Evolutionary conservation across 1,139 yeast species (phyloP).

Genomic region (Saccharomyces uvarum): DNA sequence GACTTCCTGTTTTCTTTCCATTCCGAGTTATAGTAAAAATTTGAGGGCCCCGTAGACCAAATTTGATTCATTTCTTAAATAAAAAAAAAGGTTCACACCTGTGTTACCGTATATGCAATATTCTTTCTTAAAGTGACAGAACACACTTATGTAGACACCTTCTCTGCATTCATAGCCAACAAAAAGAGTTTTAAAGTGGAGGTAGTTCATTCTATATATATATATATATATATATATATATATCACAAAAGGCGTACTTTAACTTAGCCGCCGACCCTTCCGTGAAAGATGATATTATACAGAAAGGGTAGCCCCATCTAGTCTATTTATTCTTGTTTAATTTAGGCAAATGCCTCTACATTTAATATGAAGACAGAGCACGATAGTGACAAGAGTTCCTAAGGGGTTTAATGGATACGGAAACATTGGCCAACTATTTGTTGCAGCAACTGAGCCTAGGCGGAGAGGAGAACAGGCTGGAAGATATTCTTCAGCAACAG

Average conservation of each 20-base stretch:
- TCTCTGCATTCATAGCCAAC: background rate
- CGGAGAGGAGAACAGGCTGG: slow-evolving; percentile 3
- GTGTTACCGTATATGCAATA: background rate
- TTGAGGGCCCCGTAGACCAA: background rate
- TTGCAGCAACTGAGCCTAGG: background rate
- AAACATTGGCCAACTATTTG: background rate
- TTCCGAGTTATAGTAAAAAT: background rate
- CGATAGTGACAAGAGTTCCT: background rate
- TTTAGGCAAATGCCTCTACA: background rate
- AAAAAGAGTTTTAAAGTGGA: background rate
- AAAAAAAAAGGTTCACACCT: background rate
- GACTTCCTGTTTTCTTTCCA: background rate
- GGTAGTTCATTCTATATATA: background rate
- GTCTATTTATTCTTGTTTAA: background rate
- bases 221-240: background rate
- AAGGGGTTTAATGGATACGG: background rate
- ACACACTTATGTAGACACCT: background rate
- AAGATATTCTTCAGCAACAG: slow-evolving; percentile 8
- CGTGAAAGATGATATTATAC: background rate
- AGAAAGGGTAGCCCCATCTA: background rate
- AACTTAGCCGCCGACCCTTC: background rate
- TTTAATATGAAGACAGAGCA: background rate
- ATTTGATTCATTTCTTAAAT: background rate
- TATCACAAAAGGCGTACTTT: background rate
- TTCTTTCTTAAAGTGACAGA: background rate